Percentiles rank a stretch among this genome's conserved stretches.
These are phyloP conservation scores for Tylopilus orsonianus DNA, from an alignment of 1,284 basidiomycete genomes.

Conservation along the genomic window DNA sequence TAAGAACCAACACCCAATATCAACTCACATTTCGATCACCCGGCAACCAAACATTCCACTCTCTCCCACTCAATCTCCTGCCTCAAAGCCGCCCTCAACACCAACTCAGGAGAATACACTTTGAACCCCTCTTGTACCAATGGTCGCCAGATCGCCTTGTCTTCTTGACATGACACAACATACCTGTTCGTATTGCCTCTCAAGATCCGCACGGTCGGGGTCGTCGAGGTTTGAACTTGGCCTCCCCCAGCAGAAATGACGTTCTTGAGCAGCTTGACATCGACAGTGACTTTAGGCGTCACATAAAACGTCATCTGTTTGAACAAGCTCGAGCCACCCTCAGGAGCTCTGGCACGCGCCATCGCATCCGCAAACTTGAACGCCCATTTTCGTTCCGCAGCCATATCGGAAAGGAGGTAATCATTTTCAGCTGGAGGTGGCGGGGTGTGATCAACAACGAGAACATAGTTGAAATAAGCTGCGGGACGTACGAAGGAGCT, in stretches of 20 bases:
- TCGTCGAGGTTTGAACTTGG: slow-evolving; percentile 52
- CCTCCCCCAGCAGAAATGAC: slow-evolving; percentile 69
- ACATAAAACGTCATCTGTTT: slow-evolving; percentile 69
- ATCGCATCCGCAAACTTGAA: slow-evolving; percentile 64
- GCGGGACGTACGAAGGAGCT: slow-evolving; percentile 58
- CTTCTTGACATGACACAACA: slow-evolving; percentile 63
- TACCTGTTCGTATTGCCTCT: slow-evolving; percentile 49
- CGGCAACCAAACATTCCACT: slow-evolving; percentile 25
- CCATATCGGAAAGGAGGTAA: slow-evolving; percentile 58
- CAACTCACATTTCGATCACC: slow-evolving; percentile 1
- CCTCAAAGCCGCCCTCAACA: slow-evolving; percentile 59
- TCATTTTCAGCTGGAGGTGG: slow-evolving; percentile 54
- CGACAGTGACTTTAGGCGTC: slow-evolving; percentile 58
- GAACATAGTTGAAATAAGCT: not conserved
- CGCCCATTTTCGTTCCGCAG: slow-evolving; percentile 60
- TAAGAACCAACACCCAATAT: not conserved
- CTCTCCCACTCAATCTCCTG: slow-evolving; percentile 68
- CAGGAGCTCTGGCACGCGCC: slow-evolving; percentile 47
- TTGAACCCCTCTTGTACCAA: slow-evolving; percentile 49
- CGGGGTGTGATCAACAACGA: slow-evolving; percentile 1
- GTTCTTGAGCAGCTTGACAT: slow-evolving; percentile 59
- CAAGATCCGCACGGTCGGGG: slow-evolving; percentile 55
- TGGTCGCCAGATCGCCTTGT: slow-evolving; percentile 59
- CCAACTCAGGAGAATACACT: slow-evolving; percentile 67
- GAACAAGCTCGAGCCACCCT: slow-evolving; percentile 53